These are phyloP conservation scores for Phaseolus lunatus DNA, from an alignment of 306 rosid genomes.

Conservation along the genomic window DNA sequence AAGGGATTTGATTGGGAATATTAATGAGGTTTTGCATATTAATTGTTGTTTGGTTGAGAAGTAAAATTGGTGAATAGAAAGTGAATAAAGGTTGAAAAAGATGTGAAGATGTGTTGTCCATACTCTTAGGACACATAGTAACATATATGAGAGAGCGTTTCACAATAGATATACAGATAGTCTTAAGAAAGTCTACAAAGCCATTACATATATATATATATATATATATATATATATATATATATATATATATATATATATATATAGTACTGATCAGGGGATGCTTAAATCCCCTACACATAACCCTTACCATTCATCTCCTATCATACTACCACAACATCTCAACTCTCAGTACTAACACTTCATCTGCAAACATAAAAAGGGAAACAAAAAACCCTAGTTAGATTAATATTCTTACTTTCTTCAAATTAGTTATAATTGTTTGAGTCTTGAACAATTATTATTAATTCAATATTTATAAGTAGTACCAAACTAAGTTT, in stretches of 20 bases:
- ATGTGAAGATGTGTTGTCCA: conserved; percentile 26
- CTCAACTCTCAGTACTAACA: conserved; percentile 35
- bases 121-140: conserved; percentile 34
- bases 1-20: not conserved
- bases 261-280: conserved; percentile 35
- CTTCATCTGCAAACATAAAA: conserved; percentile 49
- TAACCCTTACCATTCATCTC: conserved; percentile 44
- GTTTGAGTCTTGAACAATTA: not conserved
- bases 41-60: conserved; percentile 7
- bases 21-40: not conserved
- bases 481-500: not conserved
- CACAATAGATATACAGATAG: conserved; percentile 42
- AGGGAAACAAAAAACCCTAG: not conserved
- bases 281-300: conserved; percentile 42
- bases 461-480: not conserved
- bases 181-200: conserved; percentile 40
- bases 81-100: conserved; percentile 8
- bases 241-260: conserved; percentile 23
- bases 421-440: no score
- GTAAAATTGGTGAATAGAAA: not conserved
- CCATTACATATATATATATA: conserved; percentile 8
- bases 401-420: not conserved
- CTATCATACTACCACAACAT: conserved; percentile 46
- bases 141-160: conserved; percentile 33
- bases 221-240: not conserved